These are phyloP conservation scores for Saccharum hybrid DNA, from an alignment of 202 grass and related monocot genomes.

Conservation along the genomic window DNA sequence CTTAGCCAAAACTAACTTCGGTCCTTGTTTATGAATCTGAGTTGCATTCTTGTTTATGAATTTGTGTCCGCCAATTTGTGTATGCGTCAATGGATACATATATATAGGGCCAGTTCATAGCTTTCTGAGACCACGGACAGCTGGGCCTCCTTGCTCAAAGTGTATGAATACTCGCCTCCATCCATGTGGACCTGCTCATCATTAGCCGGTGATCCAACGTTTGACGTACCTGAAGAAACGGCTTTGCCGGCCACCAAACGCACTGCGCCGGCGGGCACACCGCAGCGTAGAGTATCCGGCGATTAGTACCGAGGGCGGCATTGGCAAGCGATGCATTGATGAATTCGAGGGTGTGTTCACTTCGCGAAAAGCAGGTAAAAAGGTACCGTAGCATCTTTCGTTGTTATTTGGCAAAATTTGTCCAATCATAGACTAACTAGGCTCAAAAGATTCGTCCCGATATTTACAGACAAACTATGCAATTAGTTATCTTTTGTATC, in stretches of 20 bases:
- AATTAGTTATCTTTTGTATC: no score
- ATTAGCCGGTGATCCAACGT: constrained; percentile 23
- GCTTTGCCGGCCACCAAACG: neutral
- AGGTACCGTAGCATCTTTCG: no score
- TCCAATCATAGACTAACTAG: no score
- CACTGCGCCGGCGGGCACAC: neutral
- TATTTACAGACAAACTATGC: no score
- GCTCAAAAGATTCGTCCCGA: no score
- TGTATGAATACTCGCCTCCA: neutral
- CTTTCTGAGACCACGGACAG: neutral
- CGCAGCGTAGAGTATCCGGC: constrained; percentile 8
- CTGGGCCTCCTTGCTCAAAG: neutral
- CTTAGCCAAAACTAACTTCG: neutral
- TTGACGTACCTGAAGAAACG: neutral
- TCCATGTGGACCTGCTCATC: constrained; percentile 1
- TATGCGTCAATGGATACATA: neutral
- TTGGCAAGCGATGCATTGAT: constrained; percentile 32
- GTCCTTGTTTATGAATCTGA: constrained; percentile 33
- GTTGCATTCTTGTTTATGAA: neutral
- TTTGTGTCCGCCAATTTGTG: neutral
- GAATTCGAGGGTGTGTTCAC: no score
- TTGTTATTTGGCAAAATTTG: no score
- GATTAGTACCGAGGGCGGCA: neutral
- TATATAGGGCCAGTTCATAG: neutral
- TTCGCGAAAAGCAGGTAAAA: no score